These are phyloP conservation scores for Ustilago loliicola DNA, from an alignment of 1,284 basidiomycete species.

Conservation along the genomic window DNA sequence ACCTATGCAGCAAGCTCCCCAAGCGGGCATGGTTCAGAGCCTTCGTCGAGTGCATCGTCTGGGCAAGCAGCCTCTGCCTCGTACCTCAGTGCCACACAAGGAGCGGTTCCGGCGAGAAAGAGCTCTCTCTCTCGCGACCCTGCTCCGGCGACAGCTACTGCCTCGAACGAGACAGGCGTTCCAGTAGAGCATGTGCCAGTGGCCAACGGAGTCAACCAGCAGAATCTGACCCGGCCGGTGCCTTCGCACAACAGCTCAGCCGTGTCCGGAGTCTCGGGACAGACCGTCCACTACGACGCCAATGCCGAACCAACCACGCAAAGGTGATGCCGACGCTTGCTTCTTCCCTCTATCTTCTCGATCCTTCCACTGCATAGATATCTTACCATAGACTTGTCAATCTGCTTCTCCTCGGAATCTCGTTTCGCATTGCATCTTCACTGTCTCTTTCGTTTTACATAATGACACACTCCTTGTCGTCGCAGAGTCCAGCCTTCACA, in stretches of 20 bases:
- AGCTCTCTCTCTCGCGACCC: constrained; percentile 19
- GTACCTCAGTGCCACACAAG: not conserved
- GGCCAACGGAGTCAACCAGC: not conserved
- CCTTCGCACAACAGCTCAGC: constrained; percentile 31
- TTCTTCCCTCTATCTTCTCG: not conserved
- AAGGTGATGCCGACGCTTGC: not conserved
- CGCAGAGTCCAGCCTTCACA: not conserved
- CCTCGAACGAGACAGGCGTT: not conserved
- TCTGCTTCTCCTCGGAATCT: not conserved
- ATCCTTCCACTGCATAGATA: not conserved
- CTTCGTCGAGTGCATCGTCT: constrained; percentile 28
- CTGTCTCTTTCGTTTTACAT: not conserved
- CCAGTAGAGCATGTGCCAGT: constrained; percentile 16
- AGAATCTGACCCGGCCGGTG: constrained; percentile 7
- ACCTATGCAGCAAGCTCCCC: constrained; percentile 10
- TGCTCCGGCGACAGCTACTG: not conserved
- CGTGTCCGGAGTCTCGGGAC: constrained; percentile 36
- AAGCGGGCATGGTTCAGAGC: constrained; percentile 12
- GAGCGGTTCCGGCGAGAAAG: not conserved
- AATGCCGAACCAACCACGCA: not conserved
- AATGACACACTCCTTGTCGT: not conserved
- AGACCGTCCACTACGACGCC: constrained; percentile 45
- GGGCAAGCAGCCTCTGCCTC: constrained; percentile 2
- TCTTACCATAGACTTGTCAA: not conserved
- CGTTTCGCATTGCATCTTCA: constrained; percentile 2